Percentiles rank a stretch among this genome's conserved stretches.
These are phyloP conservation scores for Lichtheimia ornata DNA, from an alignment of 371 early-diverging fungal genomes.

Conservation along the genomic window DNA sequence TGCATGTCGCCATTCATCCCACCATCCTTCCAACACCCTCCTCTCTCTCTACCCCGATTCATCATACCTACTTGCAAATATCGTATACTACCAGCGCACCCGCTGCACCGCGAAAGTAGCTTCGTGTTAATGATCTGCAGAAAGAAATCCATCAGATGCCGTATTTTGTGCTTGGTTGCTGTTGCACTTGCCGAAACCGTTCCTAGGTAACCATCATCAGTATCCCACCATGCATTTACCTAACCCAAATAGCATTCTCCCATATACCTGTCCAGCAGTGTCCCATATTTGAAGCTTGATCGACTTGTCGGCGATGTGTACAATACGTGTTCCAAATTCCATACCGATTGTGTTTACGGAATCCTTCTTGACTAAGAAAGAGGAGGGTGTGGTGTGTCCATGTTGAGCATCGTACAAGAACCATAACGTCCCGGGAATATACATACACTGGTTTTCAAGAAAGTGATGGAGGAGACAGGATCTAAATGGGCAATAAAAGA, in stretches of 20 bases:
- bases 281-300: constrained; percentile 87
- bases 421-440: not conserved
- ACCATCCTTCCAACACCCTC: constrained; percentile 4
- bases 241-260: not conserved
- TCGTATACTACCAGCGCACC: constrained; percentile 73
- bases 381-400: not conserved
- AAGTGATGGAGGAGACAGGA: constrained; percentile 70
- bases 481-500: constrained; percentile 28
- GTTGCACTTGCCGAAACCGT: constrained; percentile 63
- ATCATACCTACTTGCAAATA: constrained; percentile 60
- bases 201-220: constrained; percentile 42
- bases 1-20: not conserved
- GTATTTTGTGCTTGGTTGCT: not conserved
- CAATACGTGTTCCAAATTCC: constrained; percentile 69
- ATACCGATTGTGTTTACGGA: constrained; percentile 72
- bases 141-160: too few species aligned
- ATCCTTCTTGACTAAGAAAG: constrained; percentile 54
- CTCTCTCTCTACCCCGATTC: not conserved
- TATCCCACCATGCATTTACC: constrained; percentile 1
- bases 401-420: not conserved
- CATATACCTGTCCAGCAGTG: constrained; percentile 78
- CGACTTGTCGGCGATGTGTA: constrained; percentile 63
- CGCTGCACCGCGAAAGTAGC: constrained; percentile 71
- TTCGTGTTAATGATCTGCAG: constrained; percentile 71
- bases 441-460: constrained; percentile 65